Conservation (phyloP, 768 basidiomycete species). For the Dioszegia crocea region DNA sequence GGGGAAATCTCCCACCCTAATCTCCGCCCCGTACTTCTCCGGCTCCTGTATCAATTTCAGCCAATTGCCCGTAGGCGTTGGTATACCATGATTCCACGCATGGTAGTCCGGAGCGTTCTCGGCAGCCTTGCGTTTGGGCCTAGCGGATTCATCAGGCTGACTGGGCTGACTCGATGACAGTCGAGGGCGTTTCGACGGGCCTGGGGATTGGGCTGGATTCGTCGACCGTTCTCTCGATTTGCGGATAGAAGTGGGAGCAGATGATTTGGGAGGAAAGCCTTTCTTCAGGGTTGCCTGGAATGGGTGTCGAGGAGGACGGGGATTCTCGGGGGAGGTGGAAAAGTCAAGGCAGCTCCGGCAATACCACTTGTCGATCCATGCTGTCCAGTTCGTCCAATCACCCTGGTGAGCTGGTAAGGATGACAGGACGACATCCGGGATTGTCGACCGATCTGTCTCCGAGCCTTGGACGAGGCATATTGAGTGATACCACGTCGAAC, state of each 20-base stretch:
- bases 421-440: constrained; percentile 22
- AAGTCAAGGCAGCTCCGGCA: constrained; percentile 26
- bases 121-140: constrained; percentile 43
- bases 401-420: constrained; percentile 16
- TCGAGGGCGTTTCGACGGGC: neutral
- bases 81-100: constrained; percentile 43
- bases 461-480: constrained; percentile 31
- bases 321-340: constrained; percentile 18
- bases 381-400: constrained; percentile 36
- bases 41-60: constrained; percentile 44
- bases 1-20: constrained; percentile 26
- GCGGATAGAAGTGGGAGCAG: neutral
- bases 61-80: constrained; percentile 46
- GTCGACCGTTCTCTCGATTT: constrained; percentile 12
- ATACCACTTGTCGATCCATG: constrained; percentile 39
- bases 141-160: neutral
- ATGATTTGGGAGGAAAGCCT: constrained; percentile 1
- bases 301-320: constrained; percentile 32
- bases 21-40: constrained; percentile 34
- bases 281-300: constrained; percentile 25
- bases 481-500: constrained; percentile 43
- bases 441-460: constrained; percentile 9
- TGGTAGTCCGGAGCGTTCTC: constrained; percentile 43
- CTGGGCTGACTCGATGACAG: constrained; percentile 4
- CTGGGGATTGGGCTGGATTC: neutral